A percentile compares a stretch with the other conserved stretches of the same genome.
These are phyloP conservation scores for Alternaria conjuncta DNA, from an alignment of 2,329 filamentous ascomycete genomes.

Conservation along the genomic window DNA sequence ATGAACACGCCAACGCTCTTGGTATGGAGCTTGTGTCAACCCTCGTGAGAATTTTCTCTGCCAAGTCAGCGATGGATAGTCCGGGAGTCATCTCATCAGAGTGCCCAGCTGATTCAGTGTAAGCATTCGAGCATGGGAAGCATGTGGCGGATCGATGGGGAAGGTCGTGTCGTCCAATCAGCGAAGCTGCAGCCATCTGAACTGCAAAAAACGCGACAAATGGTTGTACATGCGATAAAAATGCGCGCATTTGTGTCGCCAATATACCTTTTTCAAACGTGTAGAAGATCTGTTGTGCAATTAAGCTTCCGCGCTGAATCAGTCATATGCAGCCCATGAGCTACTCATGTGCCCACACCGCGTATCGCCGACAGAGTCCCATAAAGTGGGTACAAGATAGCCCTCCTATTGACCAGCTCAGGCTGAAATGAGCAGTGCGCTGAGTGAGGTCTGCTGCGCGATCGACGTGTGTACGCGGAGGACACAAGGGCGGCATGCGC, in stretches of 20 bases:
- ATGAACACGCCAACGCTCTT: not conserved
- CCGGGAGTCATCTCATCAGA: not conserved
- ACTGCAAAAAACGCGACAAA: not conserved
- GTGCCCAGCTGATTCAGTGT: too few species aligned
- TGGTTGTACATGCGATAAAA: not conserved
- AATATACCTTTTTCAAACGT: not conserved
- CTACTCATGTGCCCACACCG: not conserved
- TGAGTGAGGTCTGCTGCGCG: not conserved
- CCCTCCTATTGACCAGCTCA: not conserved
- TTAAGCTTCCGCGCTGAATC: not conserved
- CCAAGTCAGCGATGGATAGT: not conserved
- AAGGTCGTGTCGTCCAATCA: not conserved
- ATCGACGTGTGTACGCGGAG: not conserved
- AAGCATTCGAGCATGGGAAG: not conserved
- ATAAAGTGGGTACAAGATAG: not conserved
- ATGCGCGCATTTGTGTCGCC: not conserved
- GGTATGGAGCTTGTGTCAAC: not conserved
- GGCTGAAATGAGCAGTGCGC: not conserved
- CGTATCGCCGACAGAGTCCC: not conserved
- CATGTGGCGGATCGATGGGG: not conserved
- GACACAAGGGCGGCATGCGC: not conserved
- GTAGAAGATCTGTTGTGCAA: not conserved
- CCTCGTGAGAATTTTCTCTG: not conserved
- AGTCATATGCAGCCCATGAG: not conserved
- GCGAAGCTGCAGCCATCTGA: not conserved